Evolutionary conservation across 2,329 filamentous ascomycete genomes (phyloP).

Genomic region (Clonostachys solani): DNA sequence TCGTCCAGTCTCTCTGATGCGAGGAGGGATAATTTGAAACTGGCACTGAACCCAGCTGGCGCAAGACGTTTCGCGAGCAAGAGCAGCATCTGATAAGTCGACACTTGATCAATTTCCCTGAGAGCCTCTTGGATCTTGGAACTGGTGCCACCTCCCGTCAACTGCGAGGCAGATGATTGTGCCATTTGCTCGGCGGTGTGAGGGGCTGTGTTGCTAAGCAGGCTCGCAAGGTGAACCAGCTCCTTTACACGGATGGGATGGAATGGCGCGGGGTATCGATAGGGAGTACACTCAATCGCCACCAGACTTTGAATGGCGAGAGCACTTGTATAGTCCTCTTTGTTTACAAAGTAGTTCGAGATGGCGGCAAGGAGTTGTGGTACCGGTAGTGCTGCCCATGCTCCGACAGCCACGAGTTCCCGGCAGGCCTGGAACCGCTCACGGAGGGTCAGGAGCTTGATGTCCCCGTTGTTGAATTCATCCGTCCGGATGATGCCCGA

Average conservation of each 20-base stretch:
- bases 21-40: conserved; percentile 36
- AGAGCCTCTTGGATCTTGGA: conserved; percentile 21
- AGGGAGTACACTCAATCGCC: conserved; percentile 42
- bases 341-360: conserved; percentile 33
- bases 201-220: conserved; percentile 44
- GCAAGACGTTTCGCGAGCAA: conserved; percentile 39
- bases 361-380: conserved; percentile 37
- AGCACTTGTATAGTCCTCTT: conserved; percentile 14
- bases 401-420: conserved; percentile 13
- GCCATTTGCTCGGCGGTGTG: conserved; percentile 14
- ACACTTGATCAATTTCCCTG: conserved; percentile 43
- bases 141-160: conserved; percentile 10
- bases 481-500: too few relatives aligned
- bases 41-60: conserved; percentile 32
- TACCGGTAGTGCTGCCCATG: conserved; percentile 48
- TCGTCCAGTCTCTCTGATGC: conserved; percentile 44
- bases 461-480: not conserved
- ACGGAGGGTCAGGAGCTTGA: not conserved
- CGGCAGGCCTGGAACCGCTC: conserved; percentile 14
- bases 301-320: conserved; percentile 43
- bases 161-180: not conserved
- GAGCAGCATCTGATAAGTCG: conserved; percentile 48
- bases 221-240: conserved; percentile 44
- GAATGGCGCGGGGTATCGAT: conserved; percentile 44
- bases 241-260: conserved; percentile 44